A percentile compares a stretch with the other conserved stretches of the same genome.
Conservation (phyloP, 257 asterid species). For the Solanum sparsipilum region DNA sequence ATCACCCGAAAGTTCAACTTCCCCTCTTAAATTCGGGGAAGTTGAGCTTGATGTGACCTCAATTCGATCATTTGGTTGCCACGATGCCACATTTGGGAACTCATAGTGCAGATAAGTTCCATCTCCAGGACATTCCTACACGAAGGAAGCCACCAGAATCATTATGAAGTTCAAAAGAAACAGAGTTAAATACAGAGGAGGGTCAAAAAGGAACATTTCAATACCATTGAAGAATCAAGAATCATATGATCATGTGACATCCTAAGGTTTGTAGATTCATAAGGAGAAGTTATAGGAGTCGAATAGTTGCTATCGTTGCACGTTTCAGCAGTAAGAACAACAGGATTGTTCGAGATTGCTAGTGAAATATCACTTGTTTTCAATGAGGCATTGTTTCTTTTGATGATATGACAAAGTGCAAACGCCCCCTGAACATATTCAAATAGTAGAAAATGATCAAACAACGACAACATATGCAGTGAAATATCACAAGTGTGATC, state of each 20-base stretch:
- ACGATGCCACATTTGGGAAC: conserved; percentile 6
- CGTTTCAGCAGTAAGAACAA: conserved; percentile 2
- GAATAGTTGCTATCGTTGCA: conserved; percentile 21
- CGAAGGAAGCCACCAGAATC: neutral
- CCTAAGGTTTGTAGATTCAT: conserved; percentile 13
- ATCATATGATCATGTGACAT: conserved; percentile 11
- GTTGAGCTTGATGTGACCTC: conserved; percentile 27
- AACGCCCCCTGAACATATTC: conserved; percentile 15
- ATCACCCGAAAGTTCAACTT: conserved; percentile 18
- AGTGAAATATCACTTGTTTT: conserved; percentile 2
- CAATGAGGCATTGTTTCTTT: conserved; percentile 13
- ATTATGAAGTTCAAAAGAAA: neutral
- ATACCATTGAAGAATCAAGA: conserved; percentile 13
- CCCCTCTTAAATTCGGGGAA: conserved; percentile 23
- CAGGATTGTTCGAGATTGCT: neutral
- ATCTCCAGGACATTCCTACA: conserved; percentile 18
- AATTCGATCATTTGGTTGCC: conserved; percentile 10
- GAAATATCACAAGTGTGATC: neutral
- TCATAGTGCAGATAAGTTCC: conserved; percentile 5
- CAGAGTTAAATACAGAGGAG: neutral
- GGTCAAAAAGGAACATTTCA: neutral
- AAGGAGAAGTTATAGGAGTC: conserved; percentile 25
- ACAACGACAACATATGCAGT: neutral
- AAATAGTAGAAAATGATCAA: neutral
- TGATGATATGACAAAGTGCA: conserved; percentile 30